Evolutionary conservation across 106 monocot species (phyloP).

Genomic region (Narthecium ossifragum): DNA sequence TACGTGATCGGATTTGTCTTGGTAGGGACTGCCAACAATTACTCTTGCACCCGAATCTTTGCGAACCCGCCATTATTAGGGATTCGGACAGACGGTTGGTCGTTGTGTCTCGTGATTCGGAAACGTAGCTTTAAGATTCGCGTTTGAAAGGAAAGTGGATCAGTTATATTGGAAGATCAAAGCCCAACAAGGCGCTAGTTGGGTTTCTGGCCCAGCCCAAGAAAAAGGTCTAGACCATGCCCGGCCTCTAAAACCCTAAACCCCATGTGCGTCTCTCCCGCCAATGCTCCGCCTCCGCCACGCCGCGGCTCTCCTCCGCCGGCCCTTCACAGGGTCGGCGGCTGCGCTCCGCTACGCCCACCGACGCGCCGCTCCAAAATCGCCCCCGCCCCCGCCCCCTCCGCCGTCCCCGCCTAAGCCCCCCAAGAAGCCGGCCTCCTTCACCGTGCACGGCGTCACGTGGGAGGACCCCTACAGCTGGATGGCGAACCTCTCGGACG

Average conservation of each 20-base stretch:
- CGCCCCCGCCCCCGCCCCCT: constrained; percentile 39
- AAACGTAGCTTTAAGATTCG: too few species aligned
- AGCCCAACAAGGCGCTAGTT: too few species aligned
- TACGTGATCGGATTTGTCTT: too few species aligned
- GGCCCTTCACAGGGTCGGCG: neutral
- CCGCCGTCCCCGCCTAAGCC: constrained; percentile 68
- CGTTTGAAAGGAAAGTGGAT: too few species aligned
- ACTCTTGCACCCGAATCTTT: too few species aligned
- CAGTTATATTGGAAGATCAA: too few species aligned
- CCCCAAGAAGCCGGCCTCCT: constrained; percentile 63
- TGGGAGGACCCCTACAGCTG: constrained; percentile 90
- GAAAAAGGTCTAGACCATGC: too few species aligned
- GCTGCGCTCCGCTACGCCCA: constrained; percentile 15
- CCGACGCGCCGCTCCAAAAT: constrained; percentile 14
- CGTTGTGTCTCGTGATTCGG: too few species aligned
- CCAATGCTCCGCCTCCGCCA: neutral
- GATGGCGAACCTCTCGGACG: constrained; percentile 83
- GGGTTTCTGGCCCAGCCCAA: too few species aligned
- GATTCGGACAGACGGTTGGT: too few species aligned
- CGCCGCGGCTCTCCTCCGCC: neutral
- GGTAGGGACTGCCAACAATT: too few species aligned
- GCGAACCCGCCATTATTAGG: too few species aligned
- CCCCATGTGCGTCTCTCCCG: neutral
- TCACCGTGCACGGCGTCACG: constrained; percentile 65
- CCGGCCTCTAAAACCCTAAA: constrained; percentile 1